A percentile compares a stretch with the other conserved stretches of the same genome.
Conservation (phyloP, 768 basidiomycete genomes). For the Pleurotus giganteus region DNA sequence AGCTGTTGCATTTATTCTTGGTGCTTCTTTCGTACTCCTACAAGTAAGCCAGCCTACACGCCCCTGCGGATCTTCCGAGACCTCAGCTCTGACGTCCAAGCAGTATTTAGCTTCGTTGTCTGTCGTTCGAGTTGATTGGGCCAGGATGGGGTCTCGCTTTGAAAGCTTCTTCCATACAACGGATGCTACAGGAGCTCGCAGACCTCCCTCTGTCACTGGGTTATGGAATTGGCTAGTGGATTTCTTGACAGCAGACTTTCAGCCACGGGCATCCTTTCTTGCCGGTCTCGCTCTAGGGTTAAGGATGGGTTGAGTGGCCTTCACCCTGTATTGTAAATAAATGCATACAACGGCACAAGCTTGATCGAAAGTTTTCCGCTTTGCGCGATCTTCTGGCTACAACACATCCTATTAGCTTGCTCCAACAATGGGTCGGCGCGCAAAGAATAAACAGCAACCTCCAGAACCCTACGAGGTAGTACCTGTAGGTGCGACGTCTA, state of each 20-base stretch:
- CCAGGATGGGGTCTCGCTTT: conserved; percentile 58
- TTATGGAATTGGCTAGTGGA: conserved; percentile 68
- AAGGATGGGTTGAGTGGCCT: conserved; percentile 60
- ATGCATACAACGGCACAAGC: conserved; percentile 13
- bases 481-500: conserved; percentile 38
- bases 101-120: conserved; percentile 81
- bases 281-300: conserved; percentile 82
- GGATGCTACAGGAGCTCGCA: conserved; percentile 50
- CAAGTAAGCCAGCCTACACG: conserved; percentile 53
- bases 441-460: conserved; percentile 80
- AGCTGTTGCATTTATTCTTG: conserved; percentile 79
- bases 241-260: conserved; percentile 92
- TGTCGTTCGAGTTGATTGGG: conserved; percentile 81
- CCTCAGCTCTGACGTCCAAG: neutral
- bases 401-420: neutral
- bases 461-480: conserved; percentile 51
- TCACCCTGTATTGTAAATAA: conserved; percentile 8
- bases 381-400: conserved; percentile 3
- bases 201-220: conserved; percentile 62
- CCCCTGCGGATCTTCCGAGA: neutral
- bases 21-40: conserved; percentile 86
- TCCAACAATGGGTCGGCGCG: conserved; percentile 71
- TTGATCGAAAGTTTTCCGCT: conserved; percentile 21
- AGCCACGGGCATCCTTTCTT: conserved; percentile 83
- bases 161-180: conserved; percentile 70